Base-by-base conservation (phyloP, 2,329 filamentous ascomycete species). In the Beauveria rudraprayagi region DNA sequence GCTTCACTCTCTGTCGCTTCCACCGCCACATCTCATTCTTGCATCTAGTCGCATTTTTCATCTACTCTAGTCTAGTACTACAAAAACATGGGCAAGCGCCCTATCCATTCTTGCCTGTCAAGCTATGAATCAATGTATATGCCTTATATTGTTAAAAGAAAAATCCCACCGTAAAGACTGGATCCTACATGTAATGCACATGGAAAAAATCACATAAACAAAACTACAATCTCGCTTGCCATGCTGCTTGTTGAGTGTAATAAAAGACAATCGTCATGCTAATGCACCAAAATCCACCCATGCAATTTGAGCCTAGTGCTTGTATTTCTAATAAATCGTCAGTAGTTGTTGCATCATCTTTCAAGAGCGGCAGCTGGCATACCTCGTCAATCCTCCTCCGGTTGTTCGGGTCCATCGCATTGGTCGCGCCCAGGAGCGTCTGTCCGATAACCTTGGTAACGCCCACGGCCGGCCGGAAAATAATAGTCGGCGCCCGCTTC, bases 391-490 rank as follows among this genome's bases (percentile, higher is more conserved):
- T 86, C 70, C 89, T 86, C 68, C 90, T 83, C 70, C 88, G 78
- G 70, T 96, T 92, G 64, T 86, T 81, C 58, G 89, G 89, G 77
- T 99, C 94, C 67, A 99, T 79, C 52, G 90, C 86, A 73, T 99
- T 99, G 0, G 91, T 95, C 16, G 92, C 93, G 5, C 95, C 94
- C 76, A 97, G 81, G 62, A 99, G 77, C 43, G 93, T 91, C 77
- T 95, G 90, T 9, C 92, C 91, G 55, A 96, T 86, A 0, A 88
- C 93, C 73, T 93, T 93, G 41, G 88, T 91, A 8, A 92, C 91
- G 0, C 93, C 95, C 68, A 97, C 91, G 3, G 92, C 91, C 8
- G 94, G 94, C 60, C 92, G 80, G 66, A 99, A 84, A 56, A 99
- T 89, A 22, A 97, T 91, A 0, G 92, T 97, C n/a, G 94, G 94